These are phyloP conservation scores for Glycine latifolia DNA, from an alignment of 306 rosid genomes.

Conservation along the genomic window DNA sequence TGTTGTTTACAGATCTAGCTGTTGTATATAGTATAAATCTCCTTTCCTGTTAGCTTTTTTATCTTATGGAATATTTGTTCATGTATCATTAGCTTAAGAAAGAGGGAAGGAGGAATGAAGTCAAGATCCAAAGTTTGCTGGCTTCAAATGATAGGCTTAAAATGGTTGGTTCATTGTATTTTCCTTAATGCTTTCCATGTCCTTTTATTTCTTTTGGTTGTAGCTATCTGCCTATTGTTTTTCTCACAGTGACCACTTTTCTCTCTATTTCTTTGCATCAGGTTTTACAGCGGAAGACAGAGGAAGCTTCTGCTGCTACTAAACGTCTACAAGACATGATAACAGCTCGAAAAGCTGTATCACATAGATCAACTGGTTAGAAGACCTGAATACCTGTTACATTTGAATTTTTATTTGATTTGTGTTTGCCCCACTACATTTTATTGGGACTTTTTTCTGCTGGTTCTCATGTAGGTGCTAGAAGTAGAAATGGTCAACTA, in stretches of 20 bases:
- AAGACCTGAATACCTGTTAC: constrained; percentile 4
- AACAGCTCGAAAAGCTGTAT: constrained; percentile 69
- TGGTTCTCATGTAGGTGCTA: constrained; percentile 63
- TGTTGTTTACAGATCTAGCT: background rate
- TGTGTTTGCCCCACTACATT: background rate
- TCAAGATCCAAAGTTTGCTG: constrained; percentile 66
- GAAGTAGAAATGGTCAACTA: constrained; percentile 51
- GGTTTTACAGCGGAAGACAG: constrained; percentile 93
- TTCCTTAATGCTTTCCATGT: background rate
- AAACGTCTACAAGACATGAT: constrained; percentile 72
- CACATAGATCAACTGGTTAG: constrained; percentile 64
- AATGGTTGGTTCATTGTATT: constrained; percentile 57
- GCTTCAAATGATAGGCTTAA: constrained; percentile 79
- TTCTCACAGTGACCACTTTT: constrained; percentile 24
- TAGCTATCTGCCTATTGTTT: constrained; percentile 2
- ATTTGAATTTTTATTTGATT: constrained; percentile 28
- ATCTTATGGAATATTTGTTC: constrained; percentile 36
- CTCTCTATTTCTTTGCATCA: constrained; percentile 45
- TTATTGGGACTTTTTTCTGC: constrained; percentile 31
- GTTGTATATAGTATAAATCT: constrained; percentile 28
- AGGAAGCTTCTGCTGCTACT: constrained; percentile 78
- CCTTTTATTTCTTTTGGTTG: background rate
- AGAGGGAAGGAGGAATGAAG: constrained; percentile 66
- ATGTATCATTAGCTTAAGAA: constrained; percentile 76
- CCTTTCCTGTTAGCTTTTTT: background rate